A percentile compares a stretch with the other conserved stretches of the same genome.
Conservation (phyloP, 2,329 filamentous ascomycete genomes). For the Microdochium trichocladiopsis region DNA sequence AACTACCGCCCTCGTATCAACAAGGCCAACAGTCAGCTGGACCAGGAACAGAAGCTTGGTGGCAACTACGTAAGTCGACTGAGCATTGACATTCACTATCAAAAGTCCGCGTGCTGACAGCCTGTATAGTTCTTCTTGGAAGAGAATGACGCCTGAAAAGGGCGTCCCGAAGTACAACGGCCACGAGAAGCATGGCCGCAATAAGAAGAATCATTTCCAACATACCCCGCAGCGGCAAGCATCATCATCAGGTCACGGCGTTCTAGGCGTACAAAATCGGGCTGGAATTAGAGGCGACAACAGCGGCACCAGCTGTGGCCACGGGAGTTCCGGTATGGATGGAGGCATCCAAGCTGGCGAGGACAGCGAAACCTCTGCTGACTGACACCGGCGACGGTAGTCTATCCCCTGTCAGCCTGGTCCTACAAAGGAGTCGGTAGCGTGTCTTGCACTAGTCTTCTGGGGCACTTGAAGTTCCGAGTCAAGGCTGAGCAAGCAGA, state of each 20-base stretch:
- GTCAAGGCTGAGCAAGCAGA: slow-evolving; percentile 1
- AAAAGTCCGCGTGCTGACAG: slow-evolving; percentile 5
- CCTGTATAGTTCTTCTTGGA: slow-evolving; percentile 81
- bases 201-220: slow-evolving; percentile 17
- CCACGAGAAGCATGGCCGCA: slow-evolving; percentile 14
- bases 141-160: slow-evolving; percentile 60
- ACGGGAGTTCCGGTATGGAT: slow-evolving; percentile 24
- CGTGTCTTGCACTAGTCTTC: too few species aligned
- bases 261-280: slow-evolving; percentile 44
- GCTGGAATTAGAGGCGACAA: slow-evolving; percentile 12
- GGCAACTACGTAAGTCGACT: slow-evolving; percentile 76
- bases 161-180: slow-evolving; percentile 42
- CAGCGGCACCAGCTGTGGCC: slow-evolving; percentile 25
- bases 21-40: slow-evolving; percentile 90
- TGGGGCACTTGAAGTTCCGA: too few species aligned
- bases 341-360: slow-evolving; percentile 45
- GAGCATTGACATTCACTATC: slow-evolving; percentile 3
- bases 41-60: slow-evolving; percentile 90
- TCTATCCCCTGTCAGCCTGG: slow-evolving; percentile 60
- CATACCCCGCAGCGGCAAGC: slow-evolving; percentile 19
- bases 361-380: slow-evolving; percentile 60
- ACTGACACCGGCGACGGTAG: slow-evolving; percentile 50
- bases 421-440: slow-evolving; percentile 34
- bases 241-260: slow-evolving; percentile 37
- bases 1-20: slow-evolving; percentile 98